Base-by-base conservation (phyloP, 2,329 filamentous ascomycete genomes). In the Hymenoscyphus fructigenus region DNA sequence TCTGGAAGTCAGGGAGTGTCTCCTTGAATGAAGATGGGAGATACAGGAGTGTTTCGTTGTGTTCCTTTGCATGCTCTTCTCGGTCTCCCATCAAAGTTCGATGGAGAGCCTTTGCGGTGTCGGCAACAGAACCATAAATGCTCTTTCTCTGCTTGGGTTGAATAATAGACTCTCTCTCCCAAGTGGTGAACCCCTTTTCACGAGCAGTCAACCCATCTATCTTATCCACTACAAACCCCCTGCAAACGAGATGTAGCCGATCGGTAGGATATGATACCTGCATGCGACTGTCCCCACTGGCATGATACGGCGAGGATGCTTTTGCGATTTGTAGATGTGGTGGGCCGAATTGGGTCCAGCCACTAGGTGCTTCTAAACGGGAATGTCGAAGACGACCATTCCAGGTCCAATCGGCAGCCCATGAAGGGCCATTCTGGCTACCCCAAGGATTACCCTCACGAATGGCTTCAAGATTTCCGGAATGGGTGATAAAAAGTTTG, bases 381-480 rank as follows among this genome's bases (percentile, higher is more conserved):
- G 34, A 23, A 41, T 60, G 26, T 4, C 60, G 61, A 53, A 64
- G 3, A 41, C 64, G 28, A 26, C 67, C 62, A 36, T 58, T 7
- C 67, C 66, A 70, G 4, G 57, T 64, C 68, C 66, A 69, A 32
- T 70, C 64, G 20, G 67, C 57, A n/a, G 56, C 64, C 66, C 64
- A 70, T 12, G 66, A 67, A 9, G 67, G 59, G 7, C 17, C 9
- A n/a, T 20, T 20, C 12, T 23, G 57, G 6, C 20, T 17, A 12
- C 67, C 53, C 66, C 67, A 70, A 3, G 63, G 58, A 60, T 69
- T 67, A 4, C 56, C 66, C 28, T 69, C 65, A 29, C 67, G 62
- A 12, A 69, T 34, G 12, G 62, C 61, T 5, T 68, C 64, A 2
- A 68, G 29, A 55, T 60, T 64, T 1, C 38, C 5, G 15, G 63